Base-by-base conservation (phyloP, 2,329 filamentous ascomycete species). In the Aspergillus neoniger region DNA sequence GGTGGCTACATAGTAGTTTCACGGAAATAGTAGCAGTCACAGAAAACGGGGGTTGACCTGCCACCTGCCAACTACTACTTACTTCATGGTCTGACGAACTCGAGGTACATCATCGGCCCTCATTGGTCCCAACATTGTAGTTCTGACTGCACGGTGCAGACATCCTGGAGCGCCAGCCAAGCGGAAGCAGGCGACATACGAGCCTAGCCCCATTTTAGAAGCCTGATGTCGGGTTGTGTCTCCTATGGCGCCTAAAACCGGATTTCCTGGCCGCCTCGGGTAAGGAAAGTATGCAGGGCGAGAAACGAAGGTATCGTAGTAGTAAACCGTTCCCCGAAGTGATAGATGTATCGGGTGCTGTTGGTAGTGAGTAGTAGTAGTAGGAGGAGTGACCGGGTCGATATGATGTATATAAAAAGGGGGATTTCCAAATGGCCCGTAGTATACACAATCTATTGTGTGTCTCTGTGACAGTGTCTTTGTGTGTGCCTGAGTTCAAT, bases 171-270 rank as follows among this genome's bases (percentile, higher is more conserved):
- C 19, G 44, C 47, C 55, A 51, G 47, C 55, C 55, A 57, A 57
- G 55, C 47, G 52, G 49, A 58, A 58, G 39, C 48, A 36, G 17
- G 50, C 52, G 50, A 58, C 48, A 47, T 49, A 38, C 48, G 50
- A 58, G 41, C 28, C 38, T 25, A 32, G 43, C 43, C 38, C 51
- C 30, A n/a, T 17, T 55, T 30, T 54, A 32, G 32, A 55, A 23
- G 50, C 44, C 57, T 57, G 47, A 57, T 38, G 23, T 50, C 38
- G 47, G 48, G 39, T 30, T 51, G 47, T 44, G 47, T 57, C 23
- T 51, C 44, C 50, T 30, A 55, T 55, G 53, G 53, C 53, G 53
- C 53, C 53, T 55, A 55, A 55, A 50, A 50, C 47, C 47, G 47
- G 47, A 50, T 50, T 50, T 21, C 25, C 47, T 50, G 47, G 47